A percentile compares a stretch with the other conserved stretches of the same genome.
Evolutionary conservation across 768 basidiomycete genomes (phyloP).

Genomic region (Hysterangium stoloniferum): DNA sequence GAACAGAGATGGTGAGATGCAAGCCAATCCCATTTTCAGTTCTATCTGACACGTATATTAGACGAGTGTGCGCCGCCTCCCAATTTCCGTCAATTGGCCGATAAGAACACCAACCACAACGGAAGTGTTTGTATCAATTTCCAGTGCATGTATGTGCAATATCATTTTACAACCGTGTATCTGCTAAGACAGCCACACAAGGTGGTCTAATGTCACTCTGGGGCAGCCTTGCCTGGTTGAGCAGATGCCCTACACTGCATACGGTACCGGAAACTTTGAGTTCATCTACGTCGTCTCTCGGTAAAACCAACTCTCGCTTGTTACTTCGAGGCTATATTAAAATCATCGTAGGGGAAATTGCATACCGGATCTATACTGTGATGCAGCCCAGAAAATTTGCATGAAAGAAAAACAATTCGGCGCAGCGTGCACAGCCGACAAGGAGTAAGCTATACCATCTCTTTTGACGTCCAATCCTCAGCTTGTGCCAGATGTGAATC

Average conservation of each 20-base stretch:
- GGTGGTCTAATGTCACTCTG: slow-evolving; percentile 73
- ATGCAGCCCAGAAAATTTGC: slow-evolving; percentile 51
- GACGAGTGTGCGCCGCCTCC: slow-evolving; percentile 73
- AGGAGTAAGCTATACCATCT: slow-evolving; percentile 32
- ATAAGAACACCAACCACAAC: slow-evolving; percentile 65
- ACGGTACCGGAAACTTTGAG: slow-evolving; percentile 43
- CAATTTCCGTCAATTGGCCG: slow-evolving; percentile 50
- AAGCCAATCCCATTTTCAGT: background rate
- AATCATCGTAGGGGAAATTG: slow-evolving; percentile 47
- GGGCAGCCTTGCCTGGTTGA: slow-evolving; percentile 60
- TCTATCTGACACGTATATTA: slow-evolving; percentile 23
- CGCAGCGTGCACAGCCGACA: slow-evolving; percentile 47
- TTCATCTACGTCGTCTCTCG: slow-evolving; percentile 78
- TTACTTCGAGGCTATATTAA: too few relatives aligned
- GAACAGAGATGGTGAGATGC: slow-evolving; percentile 67
- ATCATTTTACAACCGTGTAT: slow-evolving; percentile 1
- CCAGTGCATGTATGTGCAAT: slow-evolving; percentile 55
- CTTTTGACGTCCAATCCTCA: background rate
- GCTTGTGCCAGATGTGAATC: slow-evolving; percentile 51
- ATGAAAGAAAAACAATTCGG: slow-evolving; percentile 49
- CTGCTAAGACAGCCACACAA: slow-evolving; percentile 22
- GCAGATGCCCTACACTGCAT: slow-evolving; percentile 74
- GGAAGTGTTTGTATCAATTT: slow-evolving; percentile 81
- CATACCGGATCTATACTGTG: slow-evolving; percentile 66
- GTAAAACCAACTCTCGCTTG: background rate